Conservation (phyloP, 2,329 filamentous ascomycete genomes). For the Hypoxylon sp. region DNA sequence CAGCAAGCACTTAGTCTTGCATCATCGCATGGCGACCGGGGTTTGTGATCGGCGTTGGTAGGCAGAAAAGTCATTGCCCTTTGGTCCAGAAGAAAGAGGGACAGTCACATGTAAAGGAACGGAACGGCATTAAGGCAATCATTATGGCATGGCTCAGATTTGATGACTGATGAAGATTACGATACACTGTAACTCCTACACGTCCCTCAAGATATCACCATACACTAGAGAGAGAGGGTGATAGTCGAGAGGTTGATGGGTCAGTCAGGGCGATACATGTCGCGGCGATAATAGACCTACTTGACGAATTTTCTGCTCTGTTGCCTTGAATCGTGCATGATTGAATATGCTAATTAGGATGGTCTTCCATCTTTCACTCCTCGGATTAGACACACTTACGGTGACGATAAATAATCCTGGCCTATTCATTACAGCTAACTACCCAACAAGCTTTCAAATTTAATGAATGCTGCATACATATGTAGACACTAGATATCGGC, state of each 20-base stretch:
- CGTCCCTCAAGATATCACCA: constrained; percentile 49
- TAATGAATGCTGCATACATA: too few relatives aligned
- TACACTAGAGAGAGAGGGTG: constrained; percentile 8
- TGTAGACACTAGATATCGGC: background rate
- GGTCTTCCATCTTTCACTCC: background rate
- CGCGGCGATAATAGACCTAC: constrained; percentile 10
- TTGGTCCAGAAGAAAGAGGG: constrained; percentile 19
- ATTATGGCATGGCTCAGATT: constrained; percentile 11
- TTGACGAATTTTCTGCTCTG: constrained; percentile 6
- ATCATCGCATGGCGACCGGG: constrained; percentile 43
- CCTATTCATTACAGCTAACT: too few relatives aligned
- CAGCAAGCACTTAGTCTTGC: constrained; percentile 33
- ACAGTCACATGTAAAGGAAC: constrained; percentile 8
- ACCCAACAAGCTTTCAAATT: too few relatives aligned
- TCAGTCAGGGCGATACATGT: constrained; percentile 40
- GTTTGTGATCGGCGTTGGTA: constrained; percentile 36
- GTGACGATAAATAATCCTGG: too few relatives aligned
- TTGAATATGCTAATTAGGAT: background rate
- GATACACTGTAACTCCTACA: constrained; percentile 49
- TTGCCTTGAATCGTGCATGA: background rate
- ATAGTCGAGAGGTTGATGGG: constrained; percentile 50
- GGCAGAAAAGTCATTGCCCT: constrained; percentile 31
- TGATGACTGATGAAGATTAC: constrained; percentile 53
- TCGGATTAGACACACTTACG: background rate
- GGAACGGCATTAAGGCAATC: constrained; percentile 14